Evolutionary conservation across 495 filamentous ascomycete species (phyloP).

Genomic region (Penicillium verhagenii): DNA sequence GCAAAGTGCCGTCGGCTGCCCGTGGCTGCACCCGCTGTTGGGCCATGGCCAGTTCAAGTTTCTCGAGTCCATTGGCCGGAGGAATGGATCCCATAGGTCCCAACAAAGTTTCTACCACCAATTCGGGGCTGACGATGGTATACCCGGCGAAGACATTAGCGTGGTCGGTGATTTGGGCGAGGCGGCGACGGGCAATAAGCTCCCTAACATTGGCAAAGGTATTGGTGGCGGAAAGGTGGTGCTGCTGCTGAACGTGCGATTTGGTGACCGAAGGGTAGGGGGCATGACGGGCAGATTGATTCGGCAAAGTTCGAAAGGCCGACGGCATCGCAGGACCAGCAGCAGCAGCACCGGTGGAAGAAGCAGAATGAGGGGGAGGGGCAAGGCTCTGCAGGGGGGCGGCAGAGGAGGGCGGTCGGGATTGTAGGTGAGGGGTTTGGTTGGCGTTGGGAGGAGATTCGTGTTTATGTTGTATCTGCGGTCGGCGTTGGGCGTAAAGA

Average conservation of each 20-base stretch:
- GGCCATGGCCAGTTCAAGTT: conserved; percentile 49
- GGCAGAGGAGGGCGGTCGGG: conserved; percentile 38
- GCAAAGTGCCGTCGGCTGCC: conserved; percentile 42
- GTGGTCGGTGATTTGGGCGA: conserved; percentile 51
- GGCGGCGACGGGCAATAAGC: conserved; percentile 48
- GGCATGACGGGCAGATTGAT: conserved; percentile 43
- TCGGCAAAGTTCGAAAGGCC: conserved; percentile 49
- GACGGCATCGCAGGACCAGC: conserved; percentile 50
- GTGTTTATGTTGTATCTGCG: conserved; percentile 23
- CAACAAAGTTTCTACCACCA: conserved; percentile 48
- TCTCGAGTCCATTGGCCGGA: conserved; percentile 45
- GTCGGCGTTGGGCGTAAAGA: conserved; percentile 28
- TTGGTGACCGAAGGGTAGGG: conserved; percentile 44
- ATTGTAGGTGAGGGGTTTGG: conserved; percentile 25
- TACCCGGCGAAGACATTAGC: conserved; percentile 51
- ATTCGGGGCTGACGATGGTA: conserved; percentile 46
- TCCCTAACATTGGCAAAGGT: conserved; percentile 51
- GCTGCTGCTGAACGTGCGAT: conserved; percentile 38
- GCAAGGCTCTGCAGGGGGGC: conserved; percentile 40
- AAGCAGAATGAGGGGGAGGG: conserved; percentile 35
- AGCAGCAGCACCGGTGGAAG: conserved; percentile 40
- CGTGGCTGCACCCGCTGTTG: conserved; percentile 49
- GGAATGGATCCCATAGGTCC: conserved; percentile 49
- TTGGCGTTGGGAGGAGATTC: conserved; percentile 8
- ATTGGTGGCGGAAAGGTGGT: conserved; percentile 42